These are phyloP conservation scores for Fusarium sacchari DNA, from an alignment of 2,329 filamentous ascomycete species.

Conservation along the genomic window DNA sequence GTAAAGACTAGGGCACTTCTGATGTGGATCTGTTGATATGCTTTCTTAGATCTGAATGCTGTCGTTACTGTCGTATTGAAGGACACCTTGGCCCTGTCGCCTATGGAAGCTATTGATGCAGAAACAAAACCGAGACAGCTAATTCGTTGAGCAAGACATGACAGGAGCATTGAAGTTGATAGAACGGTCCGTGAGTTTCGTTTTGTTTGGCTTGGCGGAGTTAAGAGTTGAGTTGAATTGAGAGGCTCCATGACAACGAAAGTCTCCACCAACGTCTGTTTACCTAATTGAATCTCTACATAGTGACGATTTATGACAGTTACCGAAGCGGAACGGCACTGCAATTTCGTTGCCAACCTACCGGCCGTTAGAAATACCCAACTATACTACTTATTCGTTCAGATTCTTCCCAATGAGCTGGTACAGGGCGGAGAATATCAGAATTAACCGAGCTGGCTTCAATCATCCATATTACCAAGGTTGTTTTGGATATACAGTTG, in stretches of 20 bases:
- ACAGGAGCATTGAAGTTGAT: not conserved
- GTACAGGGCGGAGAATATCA: conserved; percentile 16
- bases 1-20: conserved; percentile 15
- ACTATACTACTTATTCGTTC: not conserved
- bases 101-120: not conserved
- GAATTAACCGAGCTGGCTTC: conserved; percentile 15
- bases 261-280: not conserved
- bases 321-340: conserved; percentile 6
- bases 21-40: conserved; percentile 25
- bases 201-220: not conserved
- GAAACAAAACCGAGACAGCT: conserved; percentile 19
- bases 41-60: conserved; percentile 19
- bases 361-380: not conserved
- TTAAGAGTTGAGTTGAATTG: not conserved
- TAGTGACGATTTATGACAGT: not conserved
- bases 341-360: conserved; percentile 15
- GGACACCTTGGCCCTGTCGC: not conserved
- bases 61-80: conserved; percentile 15
- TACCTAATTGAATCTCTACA: conserved; percentile 21
- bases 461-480: conserved; percentile 7
- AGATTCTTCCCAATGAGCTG: conserved; percentile 19
- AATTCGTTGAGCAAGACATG: conserved; percentile 9
- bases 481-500: conserved; percentile 22
- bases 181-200: not conserved
- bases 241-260: not conserved